Evolutionary conservation across 768 basidiomycete genomes (phyloP), one percentile per base, ranked within the genome.

Genomic region (Mycena galopus): DNA sequence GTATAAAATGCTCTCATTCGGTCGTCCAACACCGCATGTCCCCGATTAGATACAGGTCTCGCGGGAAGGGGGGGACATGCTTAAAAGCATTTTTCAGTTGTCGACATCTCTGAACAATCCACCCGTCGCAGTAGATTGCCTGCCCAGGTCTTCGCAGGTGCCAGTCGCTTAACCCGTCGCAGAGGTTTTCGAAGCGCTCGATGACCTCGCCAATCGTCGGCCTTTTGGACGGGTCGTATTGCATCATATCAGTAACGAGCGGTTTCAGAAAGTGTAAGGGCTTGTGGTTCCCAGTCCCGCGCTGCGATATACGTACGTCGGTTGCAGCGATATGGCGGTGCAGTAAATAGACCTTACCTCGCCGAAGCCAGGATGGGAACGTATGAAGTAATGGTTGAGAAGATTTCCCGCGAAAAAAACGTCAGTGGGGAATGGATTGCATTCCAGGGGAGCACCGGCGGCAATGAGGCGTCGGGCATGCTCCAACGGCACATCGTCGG

Each of bases 331-430:
- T n/a, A n/a, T n/a, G n/a, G n/a, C n/a, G n/a, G n/a, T n/a, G n/a
- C n/a, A n/a, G n/a, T n/a, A n/a, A n/a, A n/a, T n/a, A n/a, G n/a
- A n/a, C n/a, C n/a, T n/a, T n/a, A n/a, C n/a, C n/a, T n/a, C n/a
- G n/a, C n/a, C n/a, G n/a, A n/a, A n/a, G n/a, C n/a, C n/a, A n/a
- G n/a, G n/a, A n/a, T n/a, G n/a, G n/a, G n/a, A n/a, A n/a, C n/a
- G n/a, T n/a, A n/a, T n/a, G n/a, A n/a, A n/a, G n/a, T n/a, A n/a
- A n/a, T n/a, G 7, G 23, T 58, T 42, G 4, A 81, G 73, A 1
- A 78, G 19, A 14, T 82, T 81, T 0, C 82, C 81, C 4, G 82
- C 65, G n/a, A 77, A 79, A 59, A 79, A 82, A 23, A 81, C 59
- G 23, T 82, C 82, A 2, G 78, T 80, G 0, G 77, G 65, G 29